Evolutionary conservation across 495 filamentous ascomycete species (phyloP).

Genomic region (Talaromyces trachyspermus): DNA sequence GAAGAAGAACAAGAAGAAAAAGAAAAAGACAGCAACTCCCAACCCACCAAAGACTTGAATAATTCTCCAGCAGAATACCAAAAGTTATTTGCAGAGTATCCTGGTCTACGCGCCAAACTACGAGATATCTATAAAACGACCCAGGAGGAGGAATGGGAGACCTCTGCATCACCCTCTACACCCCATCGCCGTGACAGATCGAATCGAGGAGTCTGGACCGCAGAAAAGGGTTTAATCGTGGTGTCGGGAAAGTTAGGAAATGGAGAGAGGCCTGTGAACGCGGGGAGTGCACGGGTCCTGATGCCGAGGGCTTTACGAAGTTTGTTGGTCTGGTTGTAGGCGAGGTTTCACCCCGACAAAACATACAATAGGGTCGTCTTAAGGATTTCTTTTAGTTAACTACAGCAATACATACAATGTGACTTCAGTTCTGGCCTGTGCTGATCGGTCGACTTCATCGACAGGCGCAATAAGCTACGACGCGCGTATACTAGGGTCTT

Average conservation of each 20-base stretch:
- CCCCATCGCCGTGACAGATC: slow-evolving; percentile 7
- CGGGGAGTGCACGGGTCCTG: slow-evolving; percentile 25
- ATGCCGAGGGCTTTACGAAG: slow-evolving; percentile 34
- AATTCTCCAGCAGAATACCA: slow-evolving; percentile 38
- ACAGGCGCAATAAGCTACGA: too few species aligned
- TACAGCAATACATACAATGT: too few species aligned
- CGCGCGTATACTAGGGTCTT: too few species aligned
- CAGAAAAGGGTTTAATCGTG: slow-evolving; percentile 40
- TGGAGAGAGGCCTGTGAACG: slow-evolving; percentile 33
- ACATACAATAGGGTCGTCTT: too few species aligned
- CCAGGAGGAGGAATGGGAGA: slow-evolving; percentile 36
- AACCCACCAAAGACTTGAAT: slow-evolving; percentile 15
- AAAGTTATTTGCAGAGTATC: slow-evolving; percentile 44
- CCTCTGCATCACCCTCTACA: slow-evolving; percentile 4
- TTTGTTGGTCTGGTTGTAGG: slow-evolving; percentile 32
- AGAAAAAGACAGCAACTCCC: slow-evolving; percentile 10
- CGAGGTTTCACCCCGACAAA: slow-evolving; percentile 2
- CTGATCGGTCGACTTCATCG: too few species aligned
- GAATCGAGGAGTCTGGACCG: slow-evolving; percentile 34
- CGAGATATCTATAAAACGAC: slow-evolving; percentile 46
- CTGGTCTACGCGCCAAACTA: slow-evolving; percentile 42
- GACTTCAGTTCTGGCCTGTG: too few species aligned
- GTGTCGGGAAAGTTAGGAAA: slow-evolving; percentile 33
- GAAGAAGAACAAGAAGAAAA: slow-evolving; percentile 6
- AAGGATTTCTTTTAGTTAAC: too few species aligned